Percentiles rank a stretch among this genome's conserved stretches.
These are phyloP conservation scores for Prunus kanzakura DNA, from an alignment of 306 rosid genomes.

Conservation along the genomic window DNA sequence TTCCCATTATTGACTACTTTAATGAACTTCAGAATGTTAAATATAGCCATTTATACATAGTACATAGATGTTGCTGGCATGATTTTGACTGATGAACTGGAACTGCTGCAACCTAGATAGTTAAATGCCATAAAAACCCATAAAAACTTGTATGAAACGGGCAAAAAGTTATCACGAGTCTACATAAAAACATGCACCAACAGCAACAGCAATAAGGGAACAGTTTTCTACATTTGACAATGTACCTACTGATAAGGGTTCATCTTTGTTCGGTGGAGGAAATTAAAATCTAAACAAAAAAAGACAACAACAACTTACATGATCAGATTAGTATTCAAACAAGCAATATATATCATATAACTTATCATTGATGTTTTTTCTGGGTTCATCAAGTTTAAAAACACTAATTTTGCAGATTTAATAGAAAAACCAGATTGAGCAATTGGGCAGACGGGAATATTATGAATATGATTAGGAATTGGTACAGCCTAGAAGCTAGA, in stretches of 20 bases:
- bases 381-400: not conserved
- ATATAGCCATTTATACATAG: not conserved
- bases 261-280: not conserved
- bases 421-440: not conserved
- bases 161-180: too few relatives aligned
- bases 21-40: not conserved
- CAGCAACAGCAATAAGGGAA: too few relatives aligned
- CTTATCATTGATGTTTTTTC: not conserved
- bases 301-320: too few relatives aligned
- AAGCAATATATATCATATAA: too few relatives aligned
- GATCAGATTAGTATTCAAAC: too few relatives aligned
- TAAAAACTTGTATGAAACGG: not conserved
- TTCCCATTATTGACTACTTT: not conserved
- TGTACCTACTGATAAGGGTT: not conserved
- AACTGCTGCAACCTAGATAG: not conserved
- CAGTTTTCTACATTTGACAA: not conserved
- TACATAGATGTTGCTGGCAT: not conserved
- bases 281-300: too few relatives aligned
- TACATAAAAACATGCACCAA: too few relatives aligned
- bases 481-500: not conserved
- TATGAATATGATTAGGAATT: not conserved
- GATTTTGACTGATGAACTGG: not conserved
- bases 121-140: not conserved
- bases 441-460: not conserved
- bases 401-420: not conserved